Conservation (phyloP, 345 rosid species). For the Populus euphratica region DNA sequence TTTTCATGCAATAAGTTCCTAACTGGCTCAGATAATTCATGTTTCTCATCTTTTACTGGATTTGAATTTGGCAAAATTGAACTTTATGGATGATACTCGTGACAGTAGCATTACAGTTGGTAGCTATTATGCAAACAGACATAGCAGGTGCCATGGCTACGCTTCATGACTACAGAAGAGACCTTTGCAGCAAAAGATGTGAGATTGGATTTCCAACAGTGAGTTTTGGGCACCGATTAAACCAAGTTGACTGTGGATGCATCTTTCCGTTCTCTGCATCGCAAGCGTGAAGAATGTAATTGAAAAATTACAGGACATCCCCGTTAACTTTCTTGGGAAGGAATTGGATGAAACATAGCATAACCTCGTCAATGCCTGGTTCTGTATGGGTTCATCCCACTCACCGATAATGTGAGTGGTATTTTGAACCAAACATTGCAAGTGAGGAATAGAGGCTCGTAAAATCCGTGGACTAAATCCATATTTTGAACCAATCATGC, state of each 20-base stretch:
- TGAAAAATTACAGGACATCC: neutral
- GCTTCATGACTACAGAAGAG: neutral
- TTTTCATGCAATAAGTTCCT: constrained; percentile 18
- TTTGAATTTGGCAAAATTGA: constrained; percentile 1
- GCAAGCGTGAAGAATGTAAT: neutral
- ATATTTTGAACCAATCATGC: too few species aligned
- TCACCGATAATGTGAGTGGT: too few species aligned
- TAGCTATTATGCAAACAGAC: neutral
- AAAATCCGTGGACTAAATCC: too few species aligned
- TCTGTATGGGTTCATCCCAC: too few species aligned
- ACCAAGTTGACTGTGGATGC: neutral
- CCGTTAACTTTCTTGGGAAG: neutral
- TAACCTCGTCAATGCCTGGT: too few species aligned
- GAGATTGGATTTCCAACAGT: neutral
- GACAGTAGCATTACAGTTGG: neutral
- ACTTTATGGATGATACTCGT: neutral
- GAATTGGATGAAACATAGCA: neutral
- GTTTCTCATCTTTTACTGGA: neutral
- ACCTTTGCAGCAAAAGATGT: neutral
- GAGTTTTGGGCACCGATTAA: neutral
- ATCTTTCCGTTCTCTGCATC: neutral
- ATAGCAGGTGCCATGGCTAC: neutral
- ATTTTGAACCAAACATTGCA: too few species aligned
- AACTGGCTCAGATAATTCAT: neutral
- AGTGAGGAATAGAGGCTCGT: too few species aligned